Percentiles rank a stretch among this genome's conserved stretches.
phyloP scores from a whole-genome alignment of 768 basidiomycete genomes.

The Chlorophyllum brunneum region DNA sequence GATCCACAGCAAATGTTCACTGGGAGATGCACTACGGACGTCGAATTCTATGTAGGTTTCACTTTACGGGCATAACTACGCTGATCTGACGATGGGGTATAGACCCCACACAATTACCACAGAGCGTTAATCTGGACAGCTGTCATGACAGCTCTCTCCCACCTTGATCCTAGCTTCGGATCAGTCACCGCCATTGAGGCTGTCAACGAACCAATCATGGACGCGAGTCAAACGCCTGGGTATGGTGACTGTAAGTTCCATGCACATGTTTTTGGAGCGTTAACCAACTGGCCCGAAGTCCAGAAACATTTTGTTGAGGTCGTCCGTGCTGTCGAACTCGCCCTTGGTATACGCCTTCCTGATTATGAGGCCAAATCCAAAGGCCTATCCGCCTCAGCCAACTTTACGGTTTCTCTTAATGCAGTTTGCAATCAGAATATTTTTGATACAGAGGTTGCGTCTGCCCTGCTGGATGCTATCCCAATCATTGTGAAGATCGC shows the following conservation, averaged over 20 bases:
- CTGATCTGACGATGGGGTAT: neutral
- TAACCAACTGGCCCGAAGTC: too few species aligned
- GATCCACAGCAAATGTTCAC: constrained; percentile 60
- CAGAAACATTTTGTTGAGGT: constrained; percentile 66
- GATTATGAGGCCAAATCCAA: constrained; percentile 21
- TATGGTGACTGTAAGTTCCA: constrained; percentile 59
- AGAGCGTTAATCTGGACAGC: constrained; percentile 80
- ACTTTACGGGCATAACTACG: neutral
- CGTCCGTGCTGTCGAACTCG: constrained; percentile 61
- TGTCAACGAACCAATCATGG: constrained; percentile 74
- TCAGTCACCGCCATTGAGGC: constrained; percentile 72
- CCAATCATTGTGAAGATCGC: constrained; percentile 33
- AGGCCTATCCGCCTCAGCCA: constrained; percentile 13
- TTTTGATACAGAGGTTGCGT: constrained; percentile 24
- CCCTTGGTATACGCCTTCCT: constrained; percentile 50
- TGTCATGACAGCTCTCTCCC: constrained; percentile 71
- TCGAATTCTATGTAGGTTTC: constrained; percentile 64
- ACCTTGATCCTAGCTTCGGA: constrained; percentile 62
- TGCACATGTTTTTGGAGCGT: too few species aligned
- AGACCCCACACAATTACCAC: constrained; percentile 71
- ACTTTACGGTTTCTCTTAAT: constrained; percentile 25
- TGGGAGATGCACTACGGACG: constrained; percentile 63
- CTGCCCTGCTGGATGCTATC: constrained; percentile 30
- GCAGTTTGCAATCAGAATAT: constrained; percentile 16
- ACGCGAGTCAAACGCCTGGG: constrained; percentile 62